Conservation (phyloP, 2,329 filamentous ascomycete genomes). For the Aspergillus aculeatus region DNA sequence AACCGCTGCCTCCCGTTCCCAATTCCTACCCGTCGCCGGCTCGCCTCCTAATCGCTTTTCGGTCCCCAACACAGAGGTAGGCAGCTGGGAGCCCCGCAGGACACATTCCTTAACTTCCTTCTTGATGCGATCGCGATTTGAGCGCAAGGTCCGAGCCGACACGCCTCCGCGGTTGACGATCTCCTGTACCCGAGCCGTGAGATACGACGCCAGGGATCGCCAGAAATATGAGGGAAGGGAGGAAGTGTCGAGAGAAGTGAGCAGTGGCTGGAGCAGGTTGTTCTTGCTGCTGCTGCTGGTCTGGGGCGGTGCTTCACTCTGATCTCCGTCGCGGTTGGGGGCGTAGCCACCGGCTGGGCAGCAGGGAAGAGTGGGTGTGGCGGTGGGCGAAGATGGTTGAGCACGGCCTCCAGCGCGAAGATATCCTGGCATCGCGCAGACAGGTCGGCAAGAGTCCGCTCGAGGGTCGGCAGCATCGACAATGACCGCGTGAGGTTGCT, state of each 20-base stretch:
- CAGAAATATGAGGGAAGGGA: conserved; percentile 91
- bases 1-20: conserved; percentile 90
- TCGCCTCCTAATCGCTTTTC: conserved; percentile 47
- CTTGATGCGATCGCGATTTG: conserved; percentile 70
- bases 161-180: conserved; percentile 80
- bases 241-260: conserved; percentile 78
- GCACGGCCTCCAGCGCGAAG: conserved; percentile 77
- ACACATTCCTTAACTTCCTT: conserved; percentile 83
- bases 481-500: conserved; percentile 73
- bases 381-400: conserved; percentile 67
- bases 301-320: conserved; percentile 27
- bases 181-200: conserved; percentile 77
- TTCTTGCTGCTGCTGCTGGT: conserved; percentile 41
- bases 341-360: background rate
- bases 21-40: conserved; percentile 55
- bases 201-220: conserved; percentile 76
- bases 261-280: conserved; percentile 69
- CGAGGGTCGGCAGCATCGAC: conserved; percentile 75
- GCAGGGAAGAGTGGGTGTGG: conserved; percentile 62
- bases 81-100: conserved; percentile 69
- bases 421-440: conserved; percentile 85
- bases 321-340: conserved; percentile 12
- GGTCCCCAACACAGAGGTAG: conserved; percentile 53
- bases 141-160: conserved; percentile 73
- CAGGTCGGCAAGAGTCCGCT: conserved; percentile 77